A percentile compares a stretch with the other conserved stretches of the same genome.
These are phyloP conservation scores for Botryotinia calthae DNA, from an alignment of 2,329 filamentous ascomycete genomes.

Conservation along the genomic window DNA sequence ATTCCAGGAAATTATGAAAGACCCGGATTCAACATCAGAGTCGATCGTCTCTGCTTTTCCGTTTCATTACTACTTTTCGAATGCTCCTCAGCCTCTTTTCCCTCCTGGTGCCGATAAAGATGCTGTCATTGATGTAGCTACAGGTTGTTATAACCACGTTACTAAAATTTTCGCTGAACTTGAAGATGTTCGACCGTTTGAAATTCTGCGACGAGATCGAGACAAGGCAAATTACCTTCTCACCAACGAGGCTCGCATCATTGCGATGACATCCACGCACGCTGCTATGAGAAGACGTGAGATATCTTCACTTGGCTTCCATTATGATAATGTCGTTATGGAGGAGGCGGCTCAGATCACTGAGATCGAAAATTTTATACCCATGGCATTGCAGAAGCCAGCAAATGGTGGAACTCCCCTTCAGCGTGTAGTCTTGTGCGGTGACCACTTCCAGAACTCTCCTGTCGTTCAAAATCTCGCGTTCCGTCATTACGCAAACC, in stretches of 20 bases:
- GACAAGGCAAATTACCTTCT: conserved; percentile 97
- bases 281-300: conserved; percentile 91
- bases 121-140: conserved; percentile 69
- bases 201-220: conserved; percentile 81
- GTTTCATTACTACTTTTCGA: conserved; percentile 82
- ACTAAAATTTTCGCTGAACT: conserved; percentile 87
- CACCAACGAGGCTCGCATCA: conserved; percentile 91
- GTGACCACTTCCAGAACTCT: conserved; percentile 95
- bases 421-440: conserved; percentile 86
- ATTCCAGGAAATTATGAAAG: conserved; percentile 66
- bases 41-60: conserved; percentile 76
- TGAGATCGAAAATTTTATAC: conserved; percentile 95
- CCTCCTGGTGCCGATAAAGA: conserved; percentile 63
- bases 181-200: conserved; percentile 90
- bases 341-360: conserved; percentile 98
- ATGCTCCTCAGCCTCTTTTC: conserved; percentile 85
- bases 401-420: conserved; percentile 70
- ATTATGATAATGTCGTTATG: conserved; percentile 97
- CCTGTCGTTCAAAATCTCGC: conserved; percentile 93
- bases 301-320: conserved; percentile 88
- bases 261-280: conserved; percentile 98
- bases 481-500: conserved; percentile 90
- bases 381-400: conserved; percentile 84
- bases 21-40: conserved; percentile 53
- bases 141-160: conserved; percentile 86